Evolutionary conservation across 2,329 filamentous ascomycete species (phyloP), one percentile per base, ranked within the genome.

Genomic region (Camptophora hylomeconis): DNA sequence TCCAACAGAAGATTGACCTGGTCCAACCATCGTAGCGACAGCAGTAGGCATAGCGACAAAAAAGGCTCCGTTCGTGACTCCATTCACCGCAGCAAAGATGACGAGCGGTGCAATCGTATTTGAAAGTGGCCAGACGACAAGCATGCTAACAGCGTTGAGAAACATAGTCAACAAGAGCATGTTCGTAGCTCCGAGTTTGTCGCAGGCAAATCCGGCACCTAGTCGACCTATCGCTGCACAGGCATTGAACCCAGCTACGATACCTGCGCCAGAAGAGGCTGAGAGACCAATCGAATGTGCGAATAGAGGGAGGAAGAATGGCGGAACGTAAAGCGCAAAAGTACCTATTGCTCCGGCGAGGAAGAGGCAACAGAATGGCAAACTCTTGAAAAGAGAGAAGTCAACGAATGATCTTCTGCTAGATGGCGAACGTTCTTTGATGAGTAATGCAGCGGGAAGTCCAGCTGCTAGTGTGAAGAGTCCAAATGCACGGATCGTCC

Each of bases 1-100:
- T 0, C 66, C 69, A 12, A 71, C 62, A 7, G 7, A 11, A 18
- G 22, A 25, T n/a, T 28, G 20, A 19, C 32, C 24, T 6, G 54
- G 1, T 58, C 60, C 3, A 60, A 67, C 2, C 10, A 31, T 12
- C 6, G 28, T 10, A 5, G 21, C 22, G 0, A 75, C 65, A 2
- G 71, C 70, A 0, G 72, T 75, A 0, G 72, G 72, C 58, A 75
- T 72, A 0, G 66, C 67, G 1, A 66, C 63, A 42, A 77, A 76
- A 53, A 76, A 76, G 0, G 65, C 69, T 0, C 72, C 72, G 40
- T 75, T 75, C 4, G 65, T 60, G 20, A 63, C 51, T 0, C 72
- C 72, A 37, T 75, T 76, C 13, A 75, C 50, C 5, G 74, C 53
- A 6, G 67, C 67, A 42, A 77, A 77, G 0, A 63, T 48, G 10